These are phyloP conservation scores for Solanum etuberosum DNA, from an alignment of 257 asterid genomes.

Conservation along the genomic window DNA sequence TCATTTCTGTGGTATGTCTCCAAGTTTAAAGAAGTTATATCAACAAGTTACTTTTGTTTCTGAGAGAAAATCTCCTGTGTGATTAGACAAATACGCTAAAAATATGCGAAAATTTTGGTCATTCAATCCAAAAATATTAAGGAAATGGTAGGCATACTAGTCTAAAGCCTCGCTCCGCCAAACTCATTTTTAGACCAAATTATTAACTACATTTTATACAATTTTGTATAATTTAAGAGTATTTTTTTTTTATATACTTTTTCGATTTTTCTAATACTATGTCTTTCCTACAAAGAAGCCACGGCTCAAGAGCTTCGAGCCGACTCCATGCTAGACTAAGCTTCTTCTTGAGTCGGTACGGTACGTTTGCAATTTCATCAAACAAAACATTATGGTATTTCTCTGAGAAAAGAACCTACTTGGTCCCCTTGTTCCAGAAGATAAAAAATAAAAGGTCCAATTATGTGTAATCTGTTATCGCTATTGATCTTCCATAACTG, in stretches of 20 bases:
- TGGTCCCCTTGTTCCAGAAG: not conserved
- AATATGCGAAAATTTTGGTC: not conserved
- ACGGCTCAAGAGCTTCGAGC: not conserved
- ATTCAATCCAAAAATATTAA: not conserved
- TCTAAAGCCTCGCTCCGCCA: not conserved
- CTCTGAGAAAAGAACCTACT: not conserved
- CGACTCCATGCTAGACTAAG: not conserved
- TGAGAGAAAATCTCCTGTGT: not conserved
- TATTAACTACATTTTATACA: no score
- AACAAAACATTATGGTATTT: not conserved
- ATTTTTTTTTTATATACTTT: no score
- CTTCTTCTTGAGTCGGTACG: not conserved
- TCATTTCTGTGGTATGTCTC: not conserved
- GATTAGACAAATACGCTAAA: not conserved
- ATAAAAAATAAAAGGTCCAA: not conserved
- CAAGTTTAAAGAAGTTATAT: not conserved
- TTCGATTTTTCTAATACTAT: not conserved
- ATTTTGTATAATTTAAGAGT: no score
- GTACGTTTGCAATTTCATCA: not conserved
- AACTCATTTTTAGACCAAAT: no score
- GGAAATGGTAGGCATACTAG: not conserved
- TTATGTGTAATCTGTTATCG: not conserved
- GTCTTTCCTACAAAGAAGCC: not conserved
- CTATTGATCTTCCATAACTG: not conserved
- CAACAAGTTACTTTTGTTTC: not conserved